phyloP scores from a whole-genome alignment of 2,329 filamentous ascomycete species.

The Colletotrichum ledebouriae region DNA sequence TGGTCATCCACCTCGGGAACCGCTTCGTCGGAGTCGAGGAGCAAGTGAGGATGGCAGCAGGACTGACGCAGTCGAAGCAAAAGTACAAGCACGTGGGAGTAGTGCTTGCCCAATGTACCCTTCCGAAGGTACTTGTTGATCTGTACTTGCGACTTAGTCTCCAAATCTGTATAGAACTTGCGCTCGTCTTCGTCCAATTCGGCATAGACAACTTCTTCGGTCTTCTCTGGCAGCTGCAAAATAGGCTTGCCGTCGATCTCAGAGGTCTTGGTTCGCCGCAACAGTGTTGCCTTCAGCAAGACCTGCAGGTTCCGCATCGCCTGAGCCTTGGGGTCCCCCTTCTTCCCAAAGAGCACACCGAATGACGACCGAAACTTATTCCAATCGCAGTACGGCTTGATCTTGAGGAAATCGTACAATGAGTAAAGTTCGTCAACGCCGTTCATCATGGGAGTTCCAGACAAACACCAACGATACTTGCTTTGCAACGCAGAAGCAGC shows the following conservation, averaged over 20 bases:
- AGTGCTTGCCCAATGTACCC: constrained; percentile 78
- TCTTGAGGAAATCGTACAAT: constrained; percentile 81
- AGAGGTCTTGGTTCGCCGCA: constrained; percentile 86
- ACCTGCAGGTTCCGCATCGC: constrained; percentile 81
- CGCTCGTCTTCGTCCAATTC: constrained; percentile 76
- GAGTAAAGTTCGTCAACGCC: constrained; percentile 82
- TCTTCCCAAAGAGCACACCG: constrained; percentile 53
- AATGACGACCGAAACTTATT: constrained; percentile 70
- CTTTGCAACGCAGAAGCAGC: constrained; percentile 66
- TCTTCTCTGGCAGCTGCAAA: constrained; percentile 75
- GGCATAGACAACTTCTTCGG: constrained; percentile 71
- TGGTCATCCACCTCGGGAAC: constrained; percentile 59
- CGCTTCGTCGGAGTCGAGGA: constrained; percentile 59
- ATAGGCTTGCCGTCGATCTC: constrained; percentile 85
- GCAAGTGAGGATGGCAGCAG: constrained; percentile 82
- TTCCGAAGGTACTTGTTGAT: constrained; percentile 83
- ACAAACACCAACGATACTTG: constrained; percentile 79
- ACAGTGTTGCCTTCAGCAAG: constrained; percentile 82
- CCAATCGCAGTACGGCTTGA: constrained; percentile 79
- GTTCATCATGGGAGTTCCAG: constrained; percentile 92
- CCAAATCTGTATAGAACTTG: constrained; percentile 75
- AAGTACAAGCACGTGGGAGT: constrained; percentile 84
- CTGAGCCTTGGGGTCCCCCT: constrained; percentile 65
- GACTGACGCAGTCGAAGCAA: constrained; percentile 84
- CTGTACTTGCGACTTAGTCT: constrained; percentile 74